A percentile compares a stretch with the other conserved stretches of the same genome.
Conservation (phyloP, 495 filamentous ascomycete genomes). For the Lineolata rhizophorae region DNA sequence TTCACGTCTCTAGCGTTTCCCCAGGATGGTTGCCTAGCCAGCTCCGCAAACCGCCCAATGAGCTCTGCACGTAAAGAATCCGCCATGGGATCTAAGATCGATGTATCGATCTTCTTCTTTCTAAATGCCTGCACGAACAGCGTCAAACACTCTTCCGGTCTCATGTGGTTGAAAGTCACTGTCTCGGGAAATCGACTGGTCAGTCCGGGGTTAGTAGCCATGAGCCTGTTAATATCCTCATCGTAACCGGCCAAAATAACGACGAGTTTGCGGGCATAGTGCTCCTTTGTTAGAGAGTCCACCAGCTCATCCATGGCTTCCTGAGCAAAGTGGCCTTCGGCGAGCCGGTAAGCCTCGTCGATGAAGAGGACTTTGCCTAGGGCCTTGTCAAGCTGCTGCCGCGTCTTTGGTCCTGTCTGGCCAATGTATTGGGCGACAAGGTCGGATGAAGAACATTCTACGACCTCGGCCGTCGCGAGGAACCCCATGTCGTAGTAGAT, state of each 20-base stretch:
- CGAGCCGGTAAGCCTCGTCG: constrained; percentile 46
- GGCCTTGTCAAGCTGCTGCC: constrained; percentile 31
- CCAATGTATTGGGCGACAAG: constrained; percentile 26
- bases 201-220: constrained; percentile 37
- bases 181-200: constrained; percentile 36
- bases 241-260: constrained; percentile 59
- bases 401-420: constrained; percentile 41
- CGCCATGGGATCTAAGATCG: constrained; percentile 7
- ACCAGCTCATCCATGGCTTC: constrained; percentile 60
- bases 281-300: constrained; percentile 40
- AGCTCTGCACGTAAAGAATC: constrained; percentile 10
- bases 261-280: constrained; percentile 40
- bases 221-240: constrained; percentile 44
- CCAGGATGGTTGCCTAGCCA: constrained; percentile 32
- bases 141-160: constrained; percentile 22
- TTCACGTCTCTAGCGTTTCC: constrained; percentile 47
- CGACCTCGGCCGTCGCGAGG: constrained; percentile 15
- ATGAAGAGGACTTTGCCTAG: constrained; percentile 43
- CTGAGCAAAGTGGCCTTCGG: constrained; percentile 33
- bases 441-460: constrained; percentile 21
- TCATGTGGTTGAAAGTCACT: constrained; percentile 27
- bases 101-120: constrained; percentile 8
- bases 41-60: constrained; percentile 17
- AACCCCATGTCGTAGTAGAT: constrained; percentile 44
- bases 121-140: constrained; percentile 14